Evolutionary conservation across 2,329 filamentous ascomycete species (phyloP).

Genomic region (Whalleya microplaca): DNA sequence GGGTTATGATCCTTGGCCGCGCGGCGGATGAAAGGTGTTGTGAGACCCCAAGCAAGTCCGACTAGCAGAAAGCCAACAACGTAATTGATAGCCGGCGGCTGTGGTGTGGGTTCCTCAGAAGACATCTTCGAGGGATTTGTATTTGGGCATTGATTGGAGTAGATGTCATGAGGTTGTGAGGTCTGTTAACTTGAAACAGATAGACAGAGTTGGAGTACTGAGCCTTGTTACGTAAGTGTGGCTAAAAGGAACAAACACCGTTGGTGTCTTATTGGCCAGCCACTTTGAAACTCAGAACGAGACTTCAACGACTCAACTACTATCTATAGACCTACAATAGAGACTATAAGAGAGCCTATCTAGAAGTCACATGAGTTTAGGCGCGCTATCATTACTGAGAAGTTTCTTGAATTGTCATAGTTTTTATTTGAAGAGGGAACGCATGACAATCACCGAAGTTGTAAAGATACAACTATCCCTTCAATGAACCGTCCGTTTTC

Average conservation of each 20-base stretch:
- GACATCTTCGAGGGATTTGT: constrained; percentile 23
- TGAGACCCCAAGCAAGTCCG: constrained; percentile 90
- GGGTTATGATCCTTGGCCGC: constrained; percentile 78
- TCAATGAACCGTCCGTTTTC: background rate
- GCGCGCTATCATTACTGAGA: background rate
- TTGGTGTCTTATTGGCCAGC: background rate
- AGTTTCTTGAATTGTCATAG: background rate
- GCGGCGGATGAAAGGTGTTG: constrained; percentile 86
- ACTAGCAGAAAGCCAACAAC: constrained; percentile 88
- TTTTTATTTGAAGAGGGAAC: background rate
- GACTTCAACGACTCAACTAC: background rate
- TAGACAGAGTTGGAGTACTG: background rate
- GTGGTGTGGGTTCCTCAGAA: constrained; percentile 26
- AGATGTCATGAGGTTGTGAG: too few species aligned
- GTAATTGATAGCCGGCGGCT: constrained; percentile 73
- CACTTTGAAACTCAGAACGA: background rate
- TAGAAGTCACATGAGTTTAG: background rate
- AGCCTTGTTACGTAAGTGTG: background rate
- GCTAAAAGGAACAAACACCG: background rate
- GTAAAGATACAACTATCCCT: background rate
- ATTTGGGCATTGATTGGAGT: background rate
- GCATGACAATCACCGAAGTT: background rate
- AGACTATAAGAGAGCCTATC: background rate
- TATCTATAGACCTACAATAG: background rate
- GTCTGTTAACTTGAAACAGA: background rate